Conservation (phyloP, 176 grass and related monocot species). For the Olyra latifolia region DNA sequence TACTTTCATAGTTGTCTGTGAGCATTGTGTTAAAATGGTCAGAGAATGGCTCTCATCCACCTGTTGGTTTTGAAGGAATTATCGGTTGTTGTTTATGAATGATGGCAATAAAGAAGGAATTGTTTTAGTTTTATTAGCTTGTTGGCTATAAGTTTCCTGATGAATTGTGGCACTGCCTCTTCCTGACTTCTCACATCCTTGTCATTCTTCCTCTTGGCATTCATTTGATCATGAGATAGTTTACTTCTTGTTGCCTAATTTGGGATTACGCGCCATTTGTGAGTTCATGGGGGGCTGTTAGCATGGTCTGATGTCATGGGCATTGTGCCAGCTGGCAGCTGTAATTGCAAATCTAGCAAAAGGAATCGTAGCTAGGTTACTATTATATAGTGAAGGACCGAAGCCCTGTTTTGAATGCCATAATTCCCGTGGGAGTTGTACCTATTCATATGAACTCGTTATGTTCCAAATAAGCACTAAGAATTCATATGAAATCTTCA, state of each 20-base stretch:
- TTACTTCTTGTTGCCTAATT: not conserved
- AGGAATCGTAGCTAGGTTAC: not conserved
- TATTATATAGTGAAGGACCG: not conserved
- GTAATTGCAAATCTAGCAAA: not conserved
- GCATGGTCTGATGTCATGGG: not conserved
- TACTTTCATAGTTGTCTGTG: not conserved
- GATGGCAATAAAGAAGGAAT: slow-evolving; percentile 21
- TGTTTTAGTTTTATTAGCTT: not conserved
- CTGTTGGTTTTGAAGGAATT: not conserved
- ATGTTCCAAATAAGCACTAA: too few species aligned
- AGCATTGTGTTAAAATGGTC: slow-evolving; percentile 9
- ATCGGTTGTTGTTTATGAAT: slow-evolving; percentile 6
- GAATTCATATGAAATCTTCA: too few species aligned
- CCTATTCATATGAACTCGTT: too few species aligned
- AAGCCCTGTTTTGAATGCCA: too few species aligned
- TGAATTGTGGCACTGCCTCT: not conserved
- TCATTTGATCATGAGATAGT: not conserved
- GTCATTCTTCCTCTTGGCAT: not conserved
- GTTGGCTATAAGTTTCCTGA: not conserved
- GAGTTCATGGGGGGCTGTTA: not conserved
- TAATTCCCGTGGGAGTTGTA: too few species aligned
- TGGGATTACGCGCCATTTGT: not conserved
- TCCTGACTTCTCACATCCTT: not conserved
- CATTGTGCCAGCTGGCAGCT: not conserved
- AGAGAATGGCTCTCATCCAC: slow-evolving; percentile 2